These are phyloP conservation scores for Hypoxylon lenormandii DNA, from an alignment of 495 filamentous ascomycete genomes.

Conservation along the genomic window DNA sequence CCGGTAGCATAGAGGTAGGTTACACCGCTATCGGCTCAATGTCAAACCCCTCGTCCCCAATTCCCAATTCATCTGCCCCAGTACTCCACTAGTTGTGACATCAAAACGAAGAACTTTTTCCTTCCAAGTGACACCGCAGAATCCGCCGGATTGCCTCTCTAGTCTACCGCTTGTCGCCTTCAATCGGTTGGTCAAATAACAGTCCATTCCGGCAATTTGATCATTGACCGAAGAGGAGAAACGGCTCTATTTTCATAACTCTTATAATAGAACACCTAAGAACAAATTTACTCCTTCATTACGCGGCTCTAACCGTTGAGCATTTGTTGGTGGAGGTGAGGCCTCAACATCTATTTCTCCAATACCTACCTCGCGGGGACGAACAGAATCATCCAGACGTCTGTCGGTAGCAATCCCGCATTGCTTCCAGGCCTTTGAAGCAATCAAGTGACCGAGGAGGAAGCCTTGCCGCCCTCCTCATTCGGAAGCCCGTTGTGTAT, in stretches of 20 bases:
- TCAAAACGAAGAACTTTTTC: conserved; percentile 37
- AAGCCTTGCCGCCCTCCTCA: conserved; percentile 12
- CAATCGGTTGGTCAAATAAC: conserved; percentile 6
- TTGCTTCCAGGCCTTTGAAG: neutral
- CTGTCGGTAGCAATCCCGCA: conserved; percentile 1
- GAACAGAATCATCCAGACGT: conserved; percentile 4
- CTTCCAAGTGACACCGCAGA: conserved; percentile 17
- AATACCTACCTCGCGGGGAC: conserved; percentile 3
- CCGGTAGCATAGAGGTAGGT: neutral
- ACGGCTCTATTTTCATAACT: no score
- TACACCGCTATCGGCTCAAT: conserved; percentile 42
- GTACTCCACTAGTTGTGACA: conserved; percentile 29
- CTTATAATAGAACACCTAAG: neutral
- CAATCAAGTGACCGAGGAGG: conserved; percentile 13
- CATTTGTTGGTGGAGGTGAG: conserved; percentile 9
- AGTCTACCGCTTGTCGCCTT: conserved; percentile 20
- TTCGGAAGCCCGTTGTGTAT: conserved; percentile 14
- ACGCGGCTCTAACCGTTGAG: neutral
- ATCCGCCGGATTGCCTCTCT: conserved; percentile 38
- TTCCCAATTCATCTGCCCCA: conserved; percentile 18
- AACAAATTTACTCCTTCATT: neutral
- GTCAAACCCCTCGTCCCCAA: neutral
- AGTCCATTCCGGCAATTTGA: neutral
- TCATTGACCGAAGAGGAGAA: neutral
- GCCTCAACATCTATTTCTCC: conserved; percentile 7